Base-by-base conservation (phyloP, 2,329 filamentous ascomycete species). In the Ustulina deusta region DNA sequence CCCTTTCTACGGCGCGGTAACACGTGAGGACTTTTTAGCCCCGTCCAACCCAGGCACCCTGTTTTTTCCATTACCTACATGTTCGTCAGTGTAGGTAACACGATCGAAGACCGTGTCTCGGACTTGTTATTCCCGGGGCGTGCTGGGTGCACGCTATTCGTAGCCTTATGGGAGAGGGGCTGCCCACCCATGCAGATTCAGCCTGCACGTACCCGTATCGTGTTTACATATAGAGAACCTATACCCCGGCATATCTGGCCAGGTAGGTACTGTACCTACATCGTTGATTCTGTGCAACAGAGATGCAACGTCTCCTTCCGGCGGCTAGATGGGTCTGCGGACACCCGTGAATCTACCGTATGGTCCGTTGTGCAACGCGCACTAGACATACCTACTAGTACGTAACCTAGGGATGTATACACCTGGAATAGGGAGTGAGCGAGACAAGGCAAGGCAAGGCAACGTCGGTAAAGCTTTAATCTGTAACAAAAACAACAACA, bases 271-370 rank as follows among this genome's bases (percentile, higher is more conserved):
- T n/a, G 38, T 40, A 40, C 38, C 38, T 15, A 10, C 27, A 17
- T 20, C 17, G 25, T 56, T 36, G 44, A 11, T n/a, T 25, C 15
- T 25, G 66, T 66, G 29, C 42, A 25, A 66, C 59, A 54, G 62
- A 22, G 59, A 58, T 58, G 65, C 46, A 61, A 68, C 65, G 57
- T 65, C 56, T 54, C 57, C 57, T 52, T 27, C 44, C 36, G 61
- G 57, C 44, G 42, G 49, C 56, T 20, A 52, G 59, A 61, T 51
- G 42, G 38, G 13, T 51, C 22, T 40, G 17, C 22, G 42, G 52
- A 34, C 40, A 40, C 55, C 42, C 52, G 49, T 25, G 38, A 34
- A 42, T 32, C 27, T 29, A 52, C 49, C 32, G 46, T 17, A 55
- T 51, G 42, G 29, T 42, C 40, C 48, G 54, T 40, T 55, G 51